Evolutionary conservation across 495 filamentous ascomycete genomes (phyloP), one percentile per base, ranked within the genome.

Genomic region (Penicillium silybi): DNA sequence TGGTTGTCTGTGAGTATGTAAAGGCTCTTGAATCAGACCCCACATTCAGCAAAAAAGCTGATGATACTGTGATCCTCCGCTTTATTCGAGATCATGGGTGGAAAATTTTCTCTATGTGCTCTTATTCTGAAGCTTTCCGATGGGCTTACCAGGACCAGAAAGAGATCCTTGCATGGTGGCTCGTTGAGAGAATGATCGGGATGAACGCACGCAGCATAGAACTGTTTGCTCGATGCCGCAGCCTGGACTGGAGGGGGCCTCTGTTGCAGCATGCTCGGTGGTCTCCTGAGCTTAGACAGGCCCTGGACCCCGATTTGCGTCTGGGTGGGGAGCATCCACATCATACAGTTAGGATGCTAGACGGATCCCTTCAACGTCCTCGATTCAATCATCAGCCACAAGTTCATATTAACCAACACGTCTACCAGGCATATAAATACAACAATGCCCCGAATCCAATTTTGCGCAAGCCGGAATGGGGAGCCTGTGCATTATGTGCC

Each of bases 21-120:
- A 23, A 23, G 22, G 22, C n/a, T n/a, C n/a, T n/a, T 15, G 35
- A 32, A 27, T 18, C 34, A 37, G 16, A 8, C 34, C 34, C 34
- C 2, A 37, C 2, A 2, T 13, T 37, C 8, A 37, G 16, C 6
- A 6, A 2, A 3, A 23, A 2, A 23, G 6, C 6, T 23, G 22
- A 23, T 3, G 22, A 23, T 23, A 6, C 6, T 37, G 2, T 2
- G 16, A 37, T 37, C 16, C 34, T 13, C 34, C 16, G 11, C n/a
- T 49, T 41, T 23, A 15, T 49, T 15, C 19, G 26, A 19, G 23
- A 41, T 16, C 34, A 41, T 20, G 66, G 65, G 4, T 75, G 70
- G 69, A 64, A 55, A 48, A 58, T 70, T 38, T 60, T 71, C 34
- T 45, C 62, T 23, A 71, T 76, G 22, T 68, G 66, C 27, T 50